A percentile compares a stretch with the other conserved stretches of the same genome.
Conservation (phyloP, 164 flowering plant species). For the Buxus sempervirens region DNA sequence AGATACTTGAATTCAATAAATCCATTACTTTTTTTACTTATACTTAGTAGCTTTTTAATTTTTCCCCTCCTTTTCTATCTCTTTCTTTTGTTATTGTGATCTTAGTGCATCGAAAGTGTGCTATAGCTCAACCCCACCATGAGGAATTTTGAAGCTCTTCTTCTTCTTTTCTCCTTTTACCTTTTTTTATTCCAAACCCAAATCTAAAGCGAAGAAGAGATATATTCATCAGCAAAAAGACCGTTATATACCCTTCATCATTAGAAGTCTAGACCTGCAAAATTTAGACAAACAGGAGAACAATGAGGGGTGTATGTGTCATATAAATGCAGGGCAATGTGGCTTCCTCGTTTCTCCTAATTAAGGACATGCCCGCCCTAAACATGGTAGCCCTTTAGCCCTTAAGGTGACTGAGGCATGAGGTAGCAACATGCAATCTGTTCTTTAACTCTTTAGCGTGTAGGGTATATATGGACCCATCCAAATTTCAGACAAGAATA, state of each 20-base stretch:
- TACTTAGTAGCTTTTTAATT: background rate
- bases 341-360: background rate
- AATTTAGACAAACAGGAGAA: background rate
- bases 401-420: background rate
- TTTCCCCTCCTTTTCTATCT: slow-evolving; percentile 15
- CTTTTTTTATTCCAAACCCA: slow-evolving; percentile 48
- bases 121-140: slow-evolving; percentile 40
- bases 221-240: background rate
- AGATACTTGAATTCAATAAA: background rate
- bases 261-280: background rate
- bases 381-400: background rate
- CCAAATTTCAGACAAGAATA: background rate
- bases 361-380: background rate
- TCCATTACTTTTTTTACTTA: background rate
- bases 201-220: slow-evolving; percentile 23
- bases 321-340: background rate
- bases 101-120: slow-evolving; percentile 29
- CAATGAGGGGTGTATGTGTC: background rate
- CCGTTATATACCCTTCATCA: background rate
- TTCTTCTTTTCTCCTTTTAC: slow-evolving; percentile 17
- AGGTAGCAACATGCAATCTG: background rate
- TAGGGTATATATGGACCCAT: background rate
- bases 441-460: background rate
- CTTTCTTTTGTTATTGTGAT: slow-evolving; percentile 14
- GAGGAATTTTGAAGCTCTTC: slow-evolving; percentile 33